Base-by-base conservation (phyloP, 495 filamentous ascomycete species). In the Aspergillus asperescens region DNA sequence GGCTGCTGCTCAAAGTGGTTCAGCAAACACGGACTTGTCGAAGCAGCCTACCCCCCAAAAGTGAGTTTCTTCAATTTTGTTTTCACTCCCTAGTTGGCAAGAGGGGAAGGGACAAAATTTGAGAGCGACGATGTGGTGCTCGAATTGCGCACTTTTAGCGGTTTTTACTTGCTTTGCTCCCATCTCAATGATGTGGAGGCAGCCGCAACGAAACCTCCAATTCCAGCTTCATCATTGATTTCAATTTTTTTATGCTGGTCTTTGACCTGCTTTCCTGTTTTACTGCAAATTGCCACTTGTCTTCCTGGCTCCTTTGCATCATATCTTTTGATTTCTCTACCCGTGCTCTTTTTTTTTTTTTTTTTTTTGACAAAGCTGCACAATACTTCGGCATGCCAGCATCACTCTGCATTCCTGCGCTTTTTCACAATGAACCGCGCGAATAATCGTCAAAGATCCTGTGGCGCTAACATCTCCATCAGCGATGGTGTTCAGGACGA, bases 401-500 rank as follows among this genome's bases (percentile, higher is more conserved):
- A 25, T 37, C 40, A 54, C 43, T 34, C 42, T 47, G 13, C 34
- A 46, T 44, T 54, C 51, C 34, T 23, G 15, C 19, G 16, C 28
- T 44, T 19, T 44, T 28, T 8, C 29, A 35, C 41, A 39, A 45
- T 38, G 40, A 38, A 32, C 4, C 23, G 34, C 47, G 32, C 24
- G 42, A 18, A n/a, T n/a, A n/a, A 15, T 29, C 25, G 25, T 45
- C 42, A 16, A 29, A 22, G 9, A 40, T 45, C 7, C 15, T 32
- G 13, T 18, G 16, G 59, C 40, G 53, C 69, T 72, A 60, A 72
- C 50, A 22, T 20, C 5, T 37, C 54, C 25, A 32, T 37, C 49
- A 70, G 57, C 43, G 61, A 65, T 64, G 68, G 56, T 62, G 62
- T 49, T 50, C 61, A 75, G 62, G 83, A 86, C 59, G 86, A 90